Conservation (phyloP, 1,284 basidiomycete species). For the Cutaneotrichosporon spelunceum region DNA sequence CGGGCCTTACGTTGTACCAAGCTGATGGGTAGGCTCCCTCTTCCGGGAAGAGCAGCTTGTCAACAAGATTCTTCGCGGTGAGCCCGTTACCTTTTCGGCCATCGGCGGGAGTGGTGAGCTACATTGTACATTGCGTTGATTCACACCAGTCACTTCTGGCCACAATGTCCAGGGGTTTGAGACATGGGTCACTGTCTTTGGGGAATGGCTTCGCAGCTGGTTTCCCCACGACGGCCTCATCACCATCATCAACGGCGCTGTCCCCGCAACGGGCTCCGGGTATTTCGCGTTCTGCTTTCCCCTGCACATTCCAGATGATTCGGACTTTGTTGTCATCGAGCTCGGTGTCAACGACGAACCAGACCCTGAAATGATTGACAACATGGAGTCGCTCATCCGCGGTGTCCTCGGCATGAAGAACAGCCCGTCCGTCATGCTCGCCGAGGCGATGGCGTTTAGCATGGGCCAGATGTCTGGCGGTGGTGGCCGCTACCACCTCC, state of each 20-base stretch:
- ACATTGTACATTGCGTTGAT: slow-evolving; percentile 12
- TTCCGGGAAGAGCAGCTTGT: slow-evolving; percentile 33
- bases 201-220: slow-evolving; percentile 39
- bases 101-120: slow-evolving; percentile 47
- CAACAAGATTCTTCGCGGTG: slow-evolving; percentile 41
- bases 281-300: slow-evolving; percentile 52
- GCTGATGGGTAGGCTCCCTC: slow-evolving; percentile 33
- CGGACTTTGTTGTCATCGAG: slow-evolving; percentile 48
- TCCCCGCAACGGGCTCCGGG: slow-evolving; percentile 45
- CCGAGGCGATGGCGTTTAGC: slow-evolving; percentile 46
- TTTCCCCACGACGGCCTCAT: slow-evolving; percentile 30
- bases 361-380: slow-evolving; percentile 44
- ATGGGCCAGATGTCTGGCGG: slow-evolving; percentile 49
- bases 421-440: slow-evolving; percentile 44
- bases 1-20: not conserved
- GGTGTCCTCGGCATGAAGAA: slow-evolving; percentile 42
- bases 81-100: slow-evolving; percentile 37
- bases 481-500: slow-evolving; percentile 48
- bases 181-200: slow-evolving; percentile 41
- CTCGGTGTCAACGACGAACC: slow-evolving; percentile 50
- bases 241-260: slow-evolving; percentile 40
- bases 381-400: slow-evolving; percentile 51
- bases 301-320: slow-evolving; percentile 40
- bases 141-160: slow-evolving; percentile 42
- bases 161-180: slow-evolving; percentile 41